Conservation (phyloP, 1,284 basidiomycete genomes). For the Cerioporus squamosus region DNA sequence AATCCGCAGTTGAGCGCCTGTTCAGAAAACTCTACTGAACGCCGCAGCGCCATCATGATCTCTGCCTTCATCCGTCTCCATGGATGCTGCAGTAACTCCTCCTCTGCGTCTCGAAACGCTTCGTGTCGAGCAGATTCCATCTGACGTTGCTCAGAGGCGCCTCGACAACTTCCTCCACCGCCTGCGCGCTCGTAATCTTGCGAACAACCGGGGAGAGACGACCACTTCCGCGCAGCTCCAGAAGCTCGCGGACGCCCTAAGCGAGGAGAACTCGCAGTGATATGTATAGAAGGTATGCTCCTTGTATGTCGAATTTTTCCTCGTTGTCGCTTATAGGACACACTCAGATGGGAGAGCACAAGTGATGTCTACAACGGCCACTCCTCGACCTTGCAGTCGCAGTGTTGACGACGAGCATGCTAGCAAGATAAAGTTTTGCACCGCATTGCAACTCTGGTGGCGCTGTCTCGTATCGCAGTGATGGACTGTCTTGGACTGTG, state of each 20-base stretch:
- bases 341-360: too few species aligned
- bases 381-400: too few species aligned
- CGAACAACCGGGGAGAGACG: slow-evolving; percentile 38
- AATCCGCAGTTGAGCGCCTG: not conserved
- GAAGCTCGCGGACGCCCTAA: slow-evolving; percentile 37
- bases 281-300: too few species aligned
- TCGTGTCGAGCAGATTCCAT: slow-evolving; percentile 27
- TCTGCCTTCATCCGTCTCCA: slow-evolving; percentile 1
- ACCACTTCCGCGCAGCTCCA: slow-evolving; percentile 39
- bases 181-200: slow-evolving; percentile 35
- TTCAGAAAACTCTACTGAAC: not conserved
- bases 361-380: too few species aligned
- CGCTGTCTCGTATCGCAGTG: too few species aligned
- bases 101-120: slow-evolving; percentile 35
- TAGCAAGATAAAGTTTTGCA: too few species aligned
- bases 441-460: too few species aligned
- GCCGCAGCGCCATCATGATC: not conserved
- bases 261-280: slow-evolving; percentile 25
- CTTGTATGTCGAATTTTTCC: too few species aligned
- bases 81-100: slow-evolving; percentile 36
- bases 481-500: too few species aligned
- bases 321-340: too few species aligned
- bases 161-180: slow-evolving; percentile 35
- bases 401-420: too few species aligned
- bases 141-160: slow-evolving; percentile 30